Base-by-base conservation (phyloP, 2,329 filamentous ascomycete species). In the Alternaria gansuensis region DNA sequence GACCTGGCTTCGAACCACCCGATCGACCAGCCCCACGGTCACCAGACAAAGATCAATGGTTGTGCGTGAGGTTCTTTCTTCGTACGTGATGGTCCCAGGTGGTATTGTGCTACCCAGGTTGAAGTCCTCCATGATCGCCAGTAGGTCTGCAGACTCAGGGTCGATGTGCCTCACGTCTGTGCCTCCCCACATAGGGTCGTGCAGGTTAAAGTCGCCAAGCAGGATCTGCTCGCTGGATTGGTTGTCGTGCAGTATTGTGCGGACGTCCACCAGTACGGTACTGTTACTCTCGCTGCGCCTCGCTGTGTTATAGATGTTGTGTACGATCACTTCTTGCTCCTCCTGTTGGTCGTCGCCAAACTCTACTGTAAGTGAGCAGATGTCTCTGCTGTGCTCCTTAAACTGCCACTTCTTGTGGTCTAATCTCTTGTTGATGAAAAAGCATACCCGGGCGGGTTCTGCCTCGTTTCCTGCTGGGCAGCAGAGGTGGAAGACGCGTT, bases 371-470 rank as follows among this genome's bases (percentile, higher is more conserved):
- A 67, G 24, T 17, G 57, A 60, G 43, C 62, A 64, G 14, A 71
- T 45, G 37, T 71, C 64, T 37, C 59, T 51, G 5, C 53, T 66
- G 17, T 57, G 39, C 31, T 66, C 51, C 28, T 61, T 50, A 31
- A 68, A 59, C 39, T 51, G 43, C 65, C 56, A 67, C 17, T 26
- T 45, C 14, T n/a, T 57, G 10, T 63, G 52, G 43, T 67, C 63
- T 41, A 69, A 50, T 28, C 45, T 57, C 51, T 68, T 72, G 37
- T 69, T 71, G 10, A 73, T 50, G 45, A 69, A 72, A 49, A 70
- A 68, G 52, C 60, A 73, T n/a, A 68, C 62, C 53, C 64, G 41
- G 9, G 67, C 55, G 13, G 41, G 54, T 33, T 56, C 60, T 52
- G 21, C 48, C 26, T 26, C 23, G 13, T 33, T 28, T 21, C 36